phyloP scores from a whole-genome alignment of 2,329 filamentous ascomycete genomes.

The Cercospora berteroae region DNA sequence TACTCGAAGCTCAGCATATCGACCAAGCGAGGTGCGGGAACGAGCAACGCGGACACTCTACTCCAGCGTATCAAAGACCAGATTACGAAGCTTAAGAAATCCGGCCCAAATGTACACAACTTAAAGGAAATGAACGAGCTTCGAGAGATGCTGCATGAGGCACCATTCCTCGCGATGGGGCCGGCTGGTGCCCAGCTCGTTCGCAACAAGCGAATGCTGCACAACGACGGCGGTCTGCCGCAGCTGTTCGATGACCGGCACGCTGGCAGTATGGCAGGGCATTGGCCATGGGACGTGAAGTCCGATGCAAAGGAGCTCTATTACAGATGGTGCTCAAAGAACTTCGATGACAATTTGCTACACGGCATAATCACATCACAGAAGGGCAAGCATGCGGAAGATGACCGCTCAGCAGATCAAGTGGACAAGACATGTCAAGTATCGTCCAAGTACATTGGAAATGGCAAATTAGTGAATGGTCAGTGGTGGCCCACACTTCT shows the following conservation, averaged over 20 bases:
- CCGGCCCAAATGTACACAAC: not conserved
- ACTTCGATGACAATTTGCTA: slow-evolving; percentile 48
- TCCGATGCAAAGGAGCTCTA: slow-evolving; percentile 50
- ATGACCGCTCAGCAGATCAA: slow-evolving; percentile 26
- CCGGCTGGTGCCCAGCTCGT: slow-evolving; percentile 29
- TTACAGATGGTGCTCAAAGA: slow-evolving; percentile 44
- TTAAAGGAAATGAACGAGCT: slow-evolving; percentile 34
- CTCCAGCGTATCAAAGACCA: slow-evolving; percentile 13
- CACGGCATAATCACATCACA: slow-evolving; percentile 41
- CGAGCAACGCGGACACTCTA: slow-evolving; percentile 13
- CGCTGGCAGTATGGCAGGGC: slow-evolving; percentile 18
- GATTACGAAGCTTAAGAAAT: slow-evolving; percentile 13
- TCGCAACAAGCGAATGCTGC: slow-evolving; percentile 39
- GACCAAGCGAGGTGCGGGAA: slow-evolving; percentile 6
- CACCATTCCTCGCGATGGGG: slow-evolving; percentile 40
- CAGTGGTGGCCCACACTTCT: slow-evolving; percentile 58
- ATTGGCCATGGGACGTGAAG: slow-evolving; percentile 48
- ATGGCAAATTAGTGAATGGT: slow-evolving; percentile 45
- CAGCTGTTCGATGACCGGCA: slow-evolving; percentile 41
- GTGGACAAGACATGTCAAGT: slow-evolving; percentile 30
- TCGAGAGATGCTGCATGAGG: slow-evolving; percentile 40
- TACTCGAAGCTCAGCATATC: slow-evolving; percentile 15
- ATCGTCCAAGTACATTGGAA: slow-evolving; percentile 40
- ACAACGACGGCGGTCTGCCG: slow-evolving; percentile 40
- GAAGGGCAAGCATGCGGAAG: slow-evolving; percentile 16